phyloP scores from a whole-genome alignment of 805 yeast species.

The Starmera amethionina region DNA sequence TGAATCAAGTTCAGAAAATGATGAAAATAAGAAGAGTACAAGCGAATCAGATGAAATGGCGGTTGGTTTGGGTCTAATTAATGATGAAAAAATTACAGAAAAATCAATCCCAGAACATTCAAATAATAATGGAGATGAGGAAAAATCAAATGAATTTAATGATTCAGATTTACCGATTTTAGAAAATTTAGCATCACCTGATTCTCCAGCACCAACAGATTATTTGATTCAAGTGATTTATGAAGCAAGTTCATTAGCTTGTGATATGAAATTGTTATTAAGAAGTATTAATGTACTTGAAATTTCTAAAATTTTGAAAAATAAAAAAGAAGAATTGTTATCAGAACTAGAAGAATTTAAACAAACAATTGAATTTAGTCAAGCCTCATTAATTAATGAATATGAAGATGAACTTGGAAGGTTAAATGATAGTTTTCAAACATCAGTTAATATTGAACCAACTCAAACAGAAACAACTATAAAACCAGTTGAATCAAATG shows the following conservation, averaged over 20 bases:
- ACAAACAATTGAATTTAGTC: constrained; percentile 1
- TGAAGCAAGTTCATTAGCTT: constrained; percentile 50
- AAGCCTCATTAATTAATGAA: not conserved
- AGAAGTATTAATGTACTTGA: constrained; percentile 45
- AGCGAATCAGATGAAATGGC: constrained; percentile 19
- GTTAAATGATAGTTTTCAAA: not conserved
- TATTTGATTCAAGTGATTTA: constrained; percentile 47
- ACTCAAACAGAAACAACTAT: too few species aligned
- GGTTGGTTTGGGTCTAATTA: constrained; percentile 17
- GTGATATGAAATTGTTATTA: constrained; percentile 55
- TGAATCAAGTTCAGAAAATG: constrained; percentile 11
- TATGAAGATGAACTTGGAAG: not conserved
- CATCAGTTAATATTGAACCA: too few species aligned
- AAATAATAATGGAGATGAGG: constrained; percentile 14
- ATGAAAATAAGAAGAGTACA: constrained; percentile 10
- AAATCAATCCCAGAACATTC: constrained; percentile 13
- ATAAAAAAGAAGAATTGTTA: constrained; percentile 17
- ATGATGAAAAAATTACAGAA: constrained; percentile 9
- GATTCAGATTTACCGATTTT: constrained; percentile 30
- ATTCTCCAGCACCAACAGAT: constrained; percentile 46
- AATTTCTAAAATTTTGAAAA: constrained; percentile 31
- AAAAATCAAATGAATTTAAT: constrained; percentile 1
- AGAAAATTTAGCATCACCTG: constrained; percentile 47
- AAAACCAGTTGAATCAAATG: too few species aligned
- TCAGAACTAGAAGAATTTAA: constrained; percentile 9